These are phyloP conservation scores for Takashimella tepidaria DNA, from an alignment of 1,284 basidiomycete species.

Conservation along the genomic window DNA sequence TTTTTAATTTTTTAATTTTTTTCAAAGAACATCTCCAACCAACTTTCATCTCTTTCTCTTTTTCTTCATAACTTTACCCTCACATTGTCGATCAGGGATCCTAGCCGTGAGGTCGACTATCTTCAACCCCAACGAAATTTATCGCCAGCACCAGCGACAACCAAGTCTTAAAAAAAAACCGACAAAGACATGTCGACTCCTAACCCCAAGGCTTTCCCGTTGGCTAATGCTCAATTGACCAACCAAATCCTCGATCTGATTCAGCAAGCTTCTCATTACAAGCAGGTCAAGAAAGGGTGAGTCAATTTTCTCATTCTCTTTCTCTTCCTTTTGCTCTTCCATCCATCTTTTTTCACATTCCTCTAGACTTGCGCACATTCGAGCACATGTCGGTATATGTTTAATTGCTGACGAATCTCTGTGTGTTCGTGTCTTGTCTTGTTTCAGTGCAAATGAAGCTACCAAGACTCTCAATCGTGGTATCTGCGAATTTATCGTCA, in stretches of 20 bases:
- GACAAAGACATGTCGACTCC: conserved; percentile 36
- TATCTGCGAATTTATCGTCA: conserved; percentile 96
- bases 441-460: conserved; percentile 49
- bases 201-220: conserved; percentile 84
- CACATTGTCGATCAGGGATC: conserved; percentile 30
- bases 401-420: too few relatives aligned
- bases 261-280: conserved; percentile 84
- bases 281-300: conserved; percentile 92
- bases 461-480: conserved; percentile 98
- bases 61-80: background rate
- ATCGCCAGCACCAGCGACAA: too few relatives aligned
- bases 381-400: too few relatives aligned
- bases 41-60: background rate
- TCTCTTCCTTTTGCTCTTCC: conserved; percentile 5
- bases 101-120: conserved; percentile 28
- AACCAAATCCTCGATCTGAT: conserved; percentile 93
- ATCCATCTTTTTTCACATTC: background rate
- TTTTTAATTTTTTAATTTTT: too few relatives aligned
- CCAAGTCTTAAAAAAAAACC: conserved; percentile 8
- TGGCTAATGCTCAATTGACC: conserved; percentile 82
- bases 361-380: background rate
- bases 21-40: too few relatives aligned
- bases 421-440: too few relatives aligned
- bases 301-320: conserved; percentile 40
- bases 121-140: background rate